Evolutionary conservation across 805 yeast genomes (phyloP).

Genomic region (Saturnispora ahearnii): DNA sequence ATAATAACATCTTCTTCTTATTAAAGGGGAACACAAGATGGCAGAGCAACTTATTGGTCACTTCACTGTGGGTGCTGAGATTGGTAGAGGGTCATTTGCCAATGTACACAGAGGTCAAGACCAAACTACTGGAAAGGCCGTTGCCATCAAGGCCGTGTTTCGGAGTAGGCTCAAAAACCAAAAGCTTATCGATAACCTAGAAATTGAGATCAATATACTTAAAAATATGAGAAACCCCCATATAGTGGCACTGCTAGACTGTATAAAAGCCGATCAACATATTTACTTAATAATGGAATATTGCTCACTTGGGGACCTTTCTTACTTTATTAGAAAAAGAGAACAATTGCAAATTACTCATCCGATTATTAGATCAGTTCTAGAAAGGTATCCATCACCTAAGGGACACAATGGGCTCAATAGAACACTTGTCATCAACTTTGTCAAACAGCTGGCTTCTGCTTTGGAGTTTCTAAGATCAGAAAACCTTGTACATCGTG

Average conservation of each 20-base stretch:
- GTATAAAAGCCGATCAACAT: conserved; percentile 63
- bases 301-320: conserved; percentile 90
- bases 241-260: conserved; percentile 79
- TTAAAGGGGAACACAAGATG: neutral
- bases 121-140: conserved; percentile 44
- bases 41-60: conserved; percentile 6
- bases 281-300: conserved; percentile 93
- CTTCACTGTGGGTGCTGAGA: conserved; percentile 36
- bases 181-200: conserved; percentile 82
- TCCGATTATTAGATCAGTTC: conserved; percentile 68
- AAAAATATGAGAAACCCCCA: conserved; percentile 89
- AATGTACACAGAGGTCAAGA: conserved; percentile 81
- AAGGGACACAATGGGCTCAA: conserved; percentile 69
- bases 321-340: conserved; percentile 73
- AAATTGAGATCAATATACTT: conserved; percentile 82
- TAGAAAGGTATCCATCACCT: conserved; percentile 79
- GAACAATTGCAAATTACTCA: conserved; percentile 62
- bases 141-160: conserved; percentile 85
- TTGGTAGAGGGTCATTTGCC: conserved; percentile 95
- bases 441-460: conserved; percentile 75
- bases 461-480: conserved; percentile 76
- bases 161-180: conserved; percentile 75
- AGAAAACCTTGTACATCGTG: conserved; percentile 86
- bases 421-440: conserved; percentile 69
- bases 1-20: neutral